Base-by-base conservation (phyloP, 2,329 filamentous ascomycete species). In the Alternaria incomplexa region DNA sequence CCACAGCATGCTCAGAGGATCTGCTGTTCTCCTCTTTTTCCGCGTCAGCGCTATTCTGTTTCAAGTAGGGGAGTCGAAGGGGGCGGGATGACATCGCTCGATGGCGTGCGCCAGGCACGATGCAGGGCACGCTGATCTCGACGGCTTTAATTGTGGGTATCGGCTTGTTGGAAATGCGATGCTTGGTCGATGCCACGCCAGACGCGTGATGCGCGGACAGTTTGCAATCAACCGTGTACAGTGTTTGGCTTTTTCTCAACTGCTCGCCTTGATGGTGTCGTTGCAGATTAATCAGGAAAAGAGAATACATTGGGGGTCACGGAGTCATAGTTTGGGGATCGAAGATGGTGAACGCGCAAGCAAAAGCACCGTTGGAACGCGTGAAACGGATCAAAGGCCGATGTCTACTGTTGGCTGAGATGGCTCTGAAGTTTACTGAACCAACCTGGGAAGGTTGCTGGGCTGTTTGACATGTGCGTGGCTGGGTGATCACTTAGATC, bases 21-120 rank as follows among this genome's bases (percentile, higher is more conserved):
- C 45, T 36, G 8, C 13, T 15, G 3, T 22, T 22, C 45, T 50
- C 44, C 43, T 57, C 54, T 48, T 56, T 47, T 56, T 32, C 30
- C 30, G 20, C n/a, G 13, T 36, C 28, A 52, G 48, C 48, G 22
- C 28, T 36, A 36, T 52, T 36, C 48, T 36, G 40, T 23, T 56
- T 56, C 26, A 25, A 46, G 53, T 3, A 32, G 15, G 26, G 17
- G 32, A 44, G 22, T n/a, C n/a, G 13, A 32, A 22, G 45, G n/a
- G 44, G 47, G 32, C 55, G 23, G 45, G 15, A 62, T 30, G 47
- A 48, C 40, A 59, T 48, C 22, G 48, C 48, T 59, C 60, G 60
- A 58, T 62, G 60, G 30, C 60, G 17, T 48, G 48, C 60, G 50
- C 25, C 58, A 50, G 48, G 57, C 44, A 58, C 56, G 44, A 43